Evolutionary conservation across 306 rosid genomes (phyloP).

Genomic region (Cucumis melo): DNA sequence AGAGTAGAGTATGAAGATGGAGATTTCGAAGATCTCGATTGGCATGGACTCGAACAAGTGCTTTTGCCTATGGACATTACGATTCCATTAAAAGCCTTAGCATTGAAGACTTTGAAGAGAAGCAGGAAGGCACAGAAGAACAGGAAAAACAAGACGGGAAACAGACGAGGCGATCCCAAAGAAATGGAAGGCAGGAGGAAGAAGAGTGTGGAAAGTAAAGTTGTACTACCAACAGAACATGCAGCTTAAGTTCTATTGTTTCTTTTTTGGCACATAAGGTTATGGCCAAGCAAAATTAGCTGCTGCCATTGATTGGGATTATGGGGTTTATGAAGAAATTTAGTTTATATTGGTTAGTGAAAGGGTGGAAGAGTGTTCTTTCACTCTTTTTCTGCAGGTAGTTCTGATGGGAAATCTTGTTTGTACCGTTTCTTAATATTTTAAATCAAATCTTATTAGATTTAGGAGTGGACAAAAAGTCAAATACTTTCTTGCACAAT

Average conservation of each 20-base stretch:
- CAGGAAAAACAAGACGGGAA: constrained; percentile 13
- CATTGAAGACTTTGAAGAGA: constrained; percentile 32
- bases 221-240: not conserved
- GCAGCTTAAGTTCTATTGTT: not conserved
- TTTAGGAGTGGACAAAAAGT: not conserved
- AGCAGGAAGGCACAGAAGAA: constrained; percentile 28
- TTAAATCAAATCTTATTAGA: not conserved
- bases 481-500: not conserved
- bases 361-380: not conserved
- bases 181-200: constrained; percentile 21
- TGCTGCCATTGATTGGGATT: not conserved
- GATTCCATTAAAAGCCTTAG: constrained; percentile 49
- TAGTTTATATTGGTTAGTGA: not conserved
- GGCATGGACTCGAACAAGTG: constrained; percentile 64
- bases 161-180: constrained; percentile 15
- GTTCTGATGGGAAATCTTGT: not conserved
- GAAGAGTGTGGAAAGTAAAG: constrained; percentile 1
- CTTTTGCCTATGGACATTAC: constrained; percentile 65
- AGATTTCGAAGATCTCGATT: constrained; percentile 72
- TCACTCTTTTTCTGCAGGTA: not conserved
- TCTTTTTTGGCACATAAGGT: not conserved
- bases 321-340: not conserved
- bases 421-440: not conserved
- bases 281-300: not conserved
- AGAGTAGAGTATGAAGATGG: constrained; percentile 78